A percentile compares a stretch with the other conserved stretches of the same genome.
phyloP scores from a whole-genome alignment of 108 stramenopile genomes.

The Fragilariopsis cylindrus region DNA sequence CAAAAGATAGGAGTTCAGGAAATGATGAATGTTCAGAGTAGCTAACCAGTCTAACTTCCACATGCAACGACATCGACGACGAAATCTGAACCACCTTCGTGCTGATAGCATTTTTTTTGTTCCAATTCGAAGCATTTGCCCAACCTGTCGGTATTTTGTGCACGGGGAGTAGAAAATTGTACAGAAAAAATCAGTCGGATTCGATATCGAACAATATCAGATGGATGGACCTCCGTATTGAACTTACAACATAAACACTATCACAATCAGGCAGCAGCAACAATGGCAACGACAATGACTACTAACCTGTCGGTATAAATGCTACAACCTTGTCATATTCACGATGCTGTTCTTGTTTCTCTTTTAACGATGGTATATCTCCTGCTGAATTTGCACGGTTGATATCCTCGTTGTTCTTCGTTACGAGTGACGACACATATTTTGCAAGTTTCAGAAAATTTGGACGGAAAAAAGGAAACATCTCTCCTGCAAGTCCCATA shows the following conservation, averaged over 20 bases:
- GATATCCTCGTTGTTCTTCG: neutral
- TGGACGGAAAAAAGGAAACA: slow-evolving; percentile 67
- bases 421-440: slow-evolving; percentile 26
- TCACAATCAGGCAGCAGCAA: no score
- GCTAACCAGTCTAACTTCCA: slow-evolving; percentile 53
- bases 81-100: slow-evolving; percentile 15
- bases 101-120: slow-evolving; percentile 51
- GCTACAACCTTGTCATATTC: slow-evolving; percentile 54
- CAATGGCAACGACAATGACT: no score
- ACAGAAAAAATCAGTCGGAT: no score
- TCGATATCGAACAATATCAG: no score
- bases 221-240: no score
- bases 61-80: slow-evolving; percentile 25
- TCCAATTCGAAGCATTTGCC: slow-evolving; percentile 65
- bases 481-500: slow-evolving; percentile 57
- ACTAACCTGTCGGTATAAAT: slow-evolving; percentile 74
- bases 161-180: no score
- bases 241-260: no score
- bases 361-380: no score
- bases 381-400: neutral
- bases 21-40: slow-evolving; percentile 87
- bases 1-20: slow-evolving; percentile 75
- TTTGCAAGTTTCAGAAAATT: slow-evolving; percentile 46
- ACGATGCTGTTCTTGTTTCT: neutral
- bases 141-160: slow-evolving; percentile 78